These are phyloP conservation scores for Ruellia speciosa DNA, from an alignment of 305 asterid genomes.

Conservation along the genomic window DNA sequence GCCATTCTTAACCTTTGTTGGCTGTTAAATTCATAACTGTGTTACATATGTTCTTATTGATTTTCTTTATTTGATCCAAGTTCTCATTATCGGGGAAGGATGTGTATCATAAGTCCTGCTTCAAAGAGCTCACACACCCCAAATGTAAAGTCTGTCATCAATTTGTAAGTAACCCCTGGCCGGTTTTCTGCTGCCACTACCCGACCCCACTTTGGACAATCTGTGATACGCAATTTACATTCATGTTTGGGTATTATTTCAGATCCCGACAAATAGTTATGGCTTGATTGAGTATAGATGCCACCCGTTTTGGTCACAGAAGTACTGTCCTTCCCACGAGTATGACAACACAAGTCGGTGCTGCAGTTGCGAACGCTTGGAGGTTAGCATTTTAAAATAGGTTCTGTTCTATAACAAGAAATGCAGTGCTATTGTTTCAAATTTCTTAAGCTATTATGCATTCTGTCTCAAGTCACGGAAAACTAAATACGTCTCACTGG, in stretches of 20 bases:
- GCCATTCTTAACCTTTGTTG: too few species aligned
- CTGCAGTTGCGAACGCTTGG: conserved; percentile 95
- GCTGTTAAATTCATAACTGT: not conserved
- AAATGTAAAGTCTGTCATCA: conserved; percentile 96
- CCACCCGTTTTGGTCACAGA: conserved; percentile 96
- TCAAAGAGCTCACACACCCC: conserved; percentile 95
- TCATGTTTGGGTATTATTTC: conserved; percentile 19
- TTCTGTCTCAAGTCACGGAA: conserved; percentile 48
- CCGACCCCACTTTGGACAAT: not conserved
- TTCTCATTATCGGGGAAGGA: conserved; percentile 74
- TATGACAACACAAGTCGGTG: conserved; percentile 70
- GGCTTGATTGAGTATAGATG: conserved; percentile 79
- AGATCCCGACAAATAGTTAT: conserved; percentile 71
- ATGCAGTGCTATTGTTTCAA: not conserved
- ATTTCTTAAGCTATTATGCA: not conserved
- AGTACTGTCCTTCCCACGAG: conserved; percentile 92
- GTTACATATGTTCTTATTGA: not conserved
- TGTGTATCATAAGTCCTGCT: conserved; percentile 83
- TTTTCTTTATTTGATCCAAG: conserved; percentile 17
- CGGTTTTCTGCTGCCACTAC: conserved; percentile 13
- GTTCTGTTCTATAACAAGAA: not conserved
- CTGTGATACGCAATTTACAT: not conserved
- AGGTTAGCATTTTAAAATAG: conserved; percentile 36
- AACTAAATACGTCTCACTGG: conserved; percentile 59
- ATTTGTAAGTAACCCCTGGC: conserved; percentile 41